phyloP scores from a whole-genome alignment of 805 yeast genomes.

The Zygosaccharomyces rouxii region DNA sequence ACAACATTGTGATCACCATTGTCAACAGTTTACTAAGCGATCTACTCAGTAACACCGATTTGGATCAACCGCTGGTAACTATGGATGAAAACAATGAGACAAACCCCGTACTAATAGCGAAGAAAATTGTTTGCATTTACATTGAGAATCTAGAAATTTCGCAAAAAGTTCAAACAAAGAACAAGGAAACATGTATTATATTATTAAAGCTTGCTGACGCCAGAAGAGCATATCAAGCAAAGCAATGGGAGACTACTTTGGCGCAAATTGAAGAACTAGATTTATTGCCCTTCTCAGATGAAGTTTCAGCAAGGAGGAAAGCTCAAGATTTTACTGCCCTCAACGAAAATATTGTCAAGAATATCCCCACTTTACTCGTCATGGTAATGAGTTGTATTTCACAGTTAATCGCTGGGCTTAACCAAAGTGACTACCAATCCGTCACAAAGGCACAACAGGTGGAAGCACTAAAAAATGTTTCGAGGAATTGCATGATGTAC shows the following conservation, averaged over 20 bases:
- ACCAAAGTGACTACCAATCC: conserved; percentile 39
- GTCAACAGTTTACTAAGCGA: conserved; percentile 78
- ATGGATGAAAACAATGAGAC: conserved; percentile 42
- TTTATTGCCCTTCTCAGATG: conserved; percentile 60
- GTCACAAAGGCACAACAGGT: conserved; percentile 51
- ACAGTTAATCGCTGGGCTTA: conserved; percentile 46
- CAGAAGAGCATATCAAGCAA: conserved; percentile 51
- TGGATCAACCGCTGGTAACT: conserved; percentile 49
- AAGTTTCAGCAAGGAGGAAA: conserved; percentile 54
- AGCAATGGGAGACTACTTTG: conserved; percentile 58
- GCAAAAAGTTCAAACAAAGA: conserved; percentile 47
- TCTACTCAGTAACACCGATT: conserved; percentile 63
- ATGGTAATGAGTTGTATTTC: conserved; percentile 77
- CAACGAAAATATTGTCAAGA: conserved; percentile 70
- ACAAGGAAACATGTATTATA: conserved; percentile 60
- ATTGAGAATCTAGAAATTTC: conserved; percentile 57
- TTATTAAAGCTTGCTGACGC: conserved; percentile 66
- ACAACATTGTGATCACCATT: conserved; percentile 69
- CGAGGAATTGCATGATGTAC: conserved; percentile 86
- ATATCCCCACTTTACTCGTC: conserved; percentile 72
- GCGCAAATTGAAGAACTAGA: conserved; percentile 53
- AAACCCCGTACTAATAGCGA: conserved; percentile 39
- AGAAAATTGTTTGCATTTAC: conserved; percentile 34
- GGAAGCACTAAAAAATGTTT: conserved; percentile 52
- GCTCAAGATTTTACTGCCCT: conserved; percentile 64